Evolutionary conservation across 192 early-diverging fungal genomes (phyloP).

Genomic region (Podila epigama): DNA sequence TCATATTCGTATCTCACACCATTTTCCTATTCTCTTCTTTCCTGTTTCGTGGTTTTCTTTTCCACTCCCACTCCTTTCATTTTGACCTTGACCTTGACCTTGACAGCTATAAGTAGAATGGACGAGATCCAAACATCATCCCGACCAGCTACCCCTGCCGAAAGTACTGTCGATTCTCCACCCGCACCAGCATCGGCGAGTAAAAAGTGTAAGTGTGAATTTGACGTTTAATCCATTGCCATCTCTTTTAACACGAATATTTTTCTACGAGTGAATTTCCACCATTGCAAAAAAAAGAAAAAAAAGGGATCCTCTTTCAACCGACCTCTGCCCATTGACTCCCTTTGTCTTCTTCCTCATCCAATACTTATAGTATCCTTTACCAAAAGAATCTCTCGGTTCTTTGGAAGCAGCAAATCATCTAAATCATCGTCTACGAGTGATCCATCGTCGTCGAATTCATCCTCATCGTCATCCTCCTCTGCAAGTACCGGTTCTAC

Average conservation of each 20-base stretch:
- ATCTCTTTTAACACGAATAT: no score
- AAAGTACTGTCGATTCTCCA: neutral
- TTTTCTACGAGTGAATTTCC: no score
- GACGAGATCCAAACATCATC: conserved; percentile 6
- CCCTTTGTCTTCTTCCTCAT: neutral
- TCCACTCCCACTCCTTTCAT: neutral
- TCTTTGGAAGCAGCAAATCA: conserved; percentile 14
- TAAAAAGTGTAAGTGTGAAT: no score
- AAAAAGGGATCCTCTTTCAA: neutral
- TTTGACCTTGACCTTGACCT: neutral
- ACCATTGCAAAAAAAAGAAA: conserved; percentile 17
- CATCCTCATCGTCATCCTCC: neutral
- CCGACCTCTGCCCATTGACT: neutral
- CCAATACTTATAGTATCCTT: conserved; percentile 7
- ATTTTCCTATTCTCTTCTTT: neutral
- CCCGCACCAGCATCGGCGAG: no score
- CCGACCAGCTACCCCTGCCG: neutral
- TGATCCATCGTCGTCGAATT: neutral
- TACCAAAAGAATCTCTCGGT: conserved; percentile 18
- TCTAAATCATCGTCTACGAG: conserved; percentile 6
- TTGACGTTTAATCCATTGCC: no score
- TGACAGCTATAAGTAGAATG: conserved; percentile 13
- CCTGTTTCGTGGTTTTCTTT: neutral
- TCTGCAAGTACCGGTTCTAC: no score
- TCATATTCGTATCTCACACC: no score